Conservation (phyloP, 257 asterid species). For the Plantago ovata region DNA sequence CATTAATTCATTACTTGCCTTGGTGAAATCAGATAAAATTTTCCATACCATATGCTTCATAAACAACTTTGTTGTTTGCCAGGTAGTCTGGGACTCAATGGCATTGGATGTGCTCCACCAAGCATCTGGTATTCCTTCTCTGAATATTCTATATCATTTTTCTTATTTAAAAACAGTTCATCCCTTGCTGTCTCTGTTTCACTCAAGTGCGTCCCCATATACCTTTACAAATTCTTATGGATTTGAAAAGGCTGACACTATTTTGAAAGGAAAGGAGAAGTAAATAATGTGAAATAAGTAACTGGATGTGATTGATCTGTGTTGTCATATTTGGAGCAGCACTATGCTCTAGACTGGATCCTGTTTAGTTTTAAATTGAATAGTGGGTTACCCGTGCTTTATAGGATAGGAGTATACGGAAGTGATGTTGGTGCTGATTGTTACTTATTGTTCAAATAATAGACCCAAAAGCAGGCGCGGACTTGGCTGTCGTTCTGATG, state of each 20-base stretch:
- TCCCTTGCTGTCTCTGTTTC: too few relatives aligned
- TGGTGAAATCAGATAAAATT: not conserved
- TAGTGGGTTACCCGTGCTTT: too few relatives aligned
- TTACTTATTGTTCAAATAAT: slow-evolving; percentile 18
- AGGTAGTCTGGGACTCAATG: slow-evolving; percentile 88
- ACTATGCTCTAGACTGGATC: too few relatives aligned
- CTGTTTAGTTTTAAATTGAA: too few relatives aligned
- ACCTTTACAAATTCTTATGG: too few relatives aligned
- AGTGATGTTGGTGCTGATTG: slow-evolving; percentile 22
- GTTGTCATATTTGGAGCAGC: too few relatives aligned
- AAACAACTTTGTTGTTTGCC: slow-evolving; percentile 17
- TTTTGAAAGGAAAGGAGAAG: too few relatives aligned
- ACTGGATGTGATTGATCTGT: too few relatives aligned
- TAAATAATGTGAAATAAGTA: too few relatives aligned
- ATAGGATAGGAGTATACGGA: not conserved
- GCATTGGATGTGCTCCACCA: slow-evolving; percentile 76
- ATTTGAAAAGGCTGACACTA: too few relatives aligned
- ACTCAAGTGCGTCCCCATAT: too few relatives aligned
- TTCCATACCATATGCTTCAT: slow-evolving; percentile 7
- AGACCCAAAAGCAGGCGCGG: slow-evolving; percentile 97
- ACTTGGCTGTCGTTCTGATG: slow-evolving; percentile 88
- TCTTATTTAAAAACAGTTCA: not conserved
- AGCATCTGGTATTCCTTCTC: slow-evolving; percentile 66
- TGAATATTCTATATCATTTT: not conserved
- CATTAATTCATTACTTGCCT: not conserved